A percentile compares a stretch with the other conserved stretches of the same genome.
phyloP scores from a whole-genome alignment of 2,329 filamentous ascomycete genomes.

The Leptographium lundbergii region DNA sequence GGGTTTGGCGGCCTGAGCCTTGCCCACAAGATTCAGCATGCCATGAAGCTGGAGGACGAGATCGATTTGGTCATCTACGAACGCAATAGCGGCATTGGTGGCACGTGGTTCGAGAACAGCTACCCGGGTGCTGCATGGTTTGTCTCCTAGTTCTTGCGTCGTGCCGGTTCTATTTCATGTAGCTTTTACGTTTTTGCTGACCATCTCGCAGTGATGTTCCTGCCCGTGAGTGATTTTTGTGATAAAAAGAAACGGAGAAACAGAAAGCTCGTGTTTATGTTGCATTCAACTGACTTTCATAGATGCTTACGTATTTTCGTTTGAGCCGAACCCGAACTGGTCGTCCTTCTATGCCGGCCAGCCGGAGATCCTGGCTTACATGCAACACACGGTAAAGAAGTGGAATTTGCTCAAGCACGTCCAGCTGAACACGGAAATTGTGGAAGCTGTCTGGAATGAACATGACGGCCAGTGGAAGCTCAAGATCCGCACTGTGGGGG shows the following conservation, averaged over 20 bases:
- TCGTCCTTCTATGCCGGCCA: background rate
- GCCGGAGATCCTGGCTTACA: background rate
- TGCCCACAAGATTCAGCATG: background rate
- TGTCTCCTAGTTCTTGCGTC: background rate
- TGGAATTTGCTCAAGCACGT: background rate
- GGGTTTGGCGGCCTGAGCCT: background rate
- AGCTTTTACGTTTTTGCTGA: background rate
- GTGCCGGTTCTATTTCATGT: background rate
- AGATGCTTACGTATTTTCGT: background rate
- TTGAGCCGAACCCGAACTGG: slow-evolving; percentile 1
- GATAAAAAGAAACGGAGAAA: background rate
- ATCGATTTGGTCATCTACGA: slow-evolving; percentile 16
- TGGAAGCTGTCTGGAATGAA: background rate
- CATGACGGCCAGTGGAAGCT: background rate
- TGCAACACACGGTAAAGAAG: background rate
- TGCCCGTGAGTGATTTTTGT: background rate
- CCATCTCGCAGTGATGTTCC: background rate
- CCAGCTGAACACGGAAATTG: background rate
- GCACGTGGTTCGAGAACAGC: slow-evolving; percentile 7
- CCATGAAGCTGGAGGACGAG: slow-evolving; percentile 10
- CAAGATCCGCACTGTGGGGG: background rate
- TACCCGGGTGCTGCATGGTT: background rate
- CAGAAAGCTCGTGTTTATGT: background rate
- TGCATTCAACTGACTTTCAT: background rate
- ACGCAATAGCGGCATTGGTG: slow-evolving; percentile 4